Evolutionary conservation across 371 early-diverging fungal genomes (phyloP), one percentile per base, ranked within the genome.

Genomic region (Sanchytrium tribonematis): DNA sequence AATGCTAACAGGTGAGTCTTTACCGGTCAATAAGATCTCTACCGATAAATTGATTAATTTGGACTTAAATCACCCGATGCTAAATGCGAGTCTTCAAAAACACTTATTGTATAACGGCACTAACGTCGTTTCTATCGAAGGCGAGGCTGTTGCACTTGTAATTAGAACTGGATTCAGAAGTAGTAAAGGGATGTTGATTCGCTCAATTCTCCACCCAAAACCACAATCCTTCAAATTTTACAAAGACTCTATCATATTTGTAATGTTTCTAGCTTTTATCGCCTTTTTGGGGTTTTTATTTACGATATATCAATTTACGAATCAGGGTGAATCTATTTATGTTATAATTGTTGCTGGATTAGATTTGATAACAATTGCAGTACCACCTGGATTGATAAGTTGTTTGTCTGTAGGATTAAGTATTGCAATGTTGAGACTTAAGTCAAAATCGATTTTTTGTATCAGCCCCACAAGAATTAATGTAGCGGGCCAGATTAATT

Each of bases 1-100:
- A n/a, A 96, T 98, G 94, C 83, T 99, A 29, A 99, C 99, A 0
- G 99, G 99, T 68, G 93, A 91, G 74, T 79, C 82, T 74, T 76
- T 88, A 0, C 89, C 89, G 0, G 83, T 90, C 29, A 86, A 88
- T 12, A 94, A 93, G 75, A 78, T 78, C 0, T 12, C 12, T 5
- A 29, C 28, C 30, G 1, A 31, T 27, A 1, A 65, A 65, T 30
- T 48, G 22, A 22, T 48, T 5, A 48, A 5, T 12, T 48, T 48
- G 12, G 48, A 48, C 22, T 22, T 48, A 5, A 22, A 22, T 12
- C 48, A 48, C 22, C 48, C 48, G 48, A 48, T 48, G 48, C 48
- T 48, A 22, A 48, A 48, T 48, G 12, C 22, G 22, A 48, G 22
- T 48, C 48, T 48, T 48, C 48, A 48, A 48, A 48, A 48, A 48